These are phyloP conservation scores for Colletotrichum neosansevieriae DNA, from an alignment of 2,329 filamentous ascomycete species.

Conservation along the genomic window DNA sequence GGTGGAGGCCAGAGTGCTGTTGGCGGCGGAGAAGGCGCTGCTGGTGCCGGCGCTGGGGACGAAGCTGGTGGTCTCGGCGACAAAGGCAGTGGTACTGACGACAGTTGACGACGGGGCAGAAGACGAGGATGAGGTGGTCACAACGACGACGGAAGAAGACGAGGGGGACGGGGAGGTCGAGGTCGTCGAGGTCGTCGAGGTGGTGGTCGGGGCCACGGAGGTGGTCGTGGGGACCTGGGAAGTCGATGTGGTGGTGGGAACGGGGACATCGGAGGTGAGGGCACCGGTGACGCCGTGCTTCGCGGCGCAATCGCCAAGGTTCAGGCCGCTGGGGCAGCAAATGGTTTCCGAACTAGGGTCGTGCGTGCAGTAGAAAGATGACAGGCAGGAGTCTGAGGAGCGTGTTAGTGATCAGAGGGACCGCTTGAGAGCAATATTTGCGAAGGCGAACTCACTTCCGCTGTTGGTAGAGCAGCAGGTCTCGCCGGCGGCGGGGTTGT, in stretches of 20 bases:
- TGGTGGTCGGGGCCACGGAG: conserved; percentile 43
- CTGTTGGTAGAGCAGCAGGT: conserved; percentile 68
- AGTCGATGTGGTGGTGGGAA: conserved; percentile 49
- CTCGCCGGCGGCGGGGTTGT: conserved; percentile 63
- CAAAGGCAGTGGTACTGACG: conserved; percentile 11
- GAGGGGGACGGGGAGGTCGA: conserved; percentile 40
- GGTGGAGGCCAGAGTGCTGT: conserved; percentile 28
- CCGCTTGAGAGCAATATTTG: neutral
- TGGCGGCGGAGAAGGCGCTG: conserved; percentile 26
- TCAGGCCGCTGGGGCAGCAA: conserved; percentile 71
- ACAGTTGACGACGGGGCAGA: conserved; percentile 26
- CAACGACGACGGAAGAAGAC: conserved; percentile 5
- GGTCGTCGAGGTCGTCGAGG: conserved; percentile 46
- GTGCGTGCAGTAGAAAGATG: conserved; percentile 73
- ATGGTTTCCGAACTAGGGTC: conserved; percentile 63
- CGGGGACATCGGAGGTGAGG: conserved; percentile 60
- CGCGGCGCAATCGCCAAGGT: conserved; percentile 66
- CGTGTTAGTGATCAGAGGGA: conserved; percentile 18
- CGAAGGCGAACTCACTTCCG: conserved; percentile 64
- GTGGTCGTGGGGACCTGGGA: conserved; percentile 44
- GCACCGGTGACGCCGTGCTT: conserved; percentile 61
- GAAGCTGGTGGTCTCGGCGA: conserved; percentile 17
- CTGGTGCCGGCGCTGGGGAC: conserved; percentile 26
- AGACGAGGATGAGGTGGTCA: conserved; percentile 6
- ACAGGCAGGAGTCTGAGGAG: conserved; percentile 68